Evolutionary conservation across 1,284 basidiomycete species (phyloP).

Genomic region (Marasmius sp.): DNA sequence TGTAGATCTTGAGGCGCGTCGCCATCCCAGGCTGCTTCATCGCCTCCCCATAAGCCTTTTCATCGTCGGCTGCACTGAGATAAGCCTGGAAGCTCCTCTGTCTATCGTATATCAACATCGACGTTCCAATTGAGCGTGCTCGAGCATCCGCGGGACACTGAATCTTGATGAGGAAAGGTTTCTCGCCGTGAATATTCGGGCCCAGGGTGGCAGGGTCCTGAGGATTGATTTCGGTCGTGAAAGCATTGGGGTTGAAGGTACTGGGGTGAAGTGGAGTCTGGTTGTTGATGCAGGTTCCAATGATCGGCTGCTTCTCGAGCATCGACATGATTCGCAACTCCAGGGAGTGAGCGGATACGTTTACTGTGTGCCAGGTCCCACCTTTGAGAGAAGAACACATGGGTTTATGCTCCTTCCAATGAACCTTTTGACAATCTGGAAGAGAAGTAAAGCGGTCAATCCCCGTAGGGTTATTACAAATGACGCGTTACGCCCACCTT

Average conservation of each 20-base stretch:
- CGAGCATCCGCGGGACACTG: conserved; percentile 25
- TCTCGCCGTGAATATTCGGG: conserved; percentile 34
- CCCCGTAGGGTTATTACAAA: not conserved
- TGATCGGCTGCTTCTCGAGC: not conserved
- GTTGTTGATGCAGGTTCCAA: not conserved
- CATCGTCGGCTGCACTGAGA: conserved; percentile 20
- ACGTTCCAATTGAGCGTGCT: conserved; percentile 6
- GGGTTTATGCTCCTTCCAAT: conserved; percentile 41
- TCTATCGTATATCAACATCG: conserved; percentile 40
- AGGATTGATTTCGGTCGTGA: too few species aligned
- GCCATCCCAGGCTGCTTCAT: conserved; percentile 16
- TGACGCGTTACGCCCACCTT: conserved; percentile 20
- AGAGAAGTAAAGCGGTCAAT: not conserved
- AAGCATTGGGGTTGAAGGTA: not conserved
- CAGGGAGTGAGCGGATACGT: conserved; percentile 16
- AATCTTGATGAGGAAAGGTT: conserved; percentile 42
- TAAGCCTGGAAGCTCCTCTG: conserved; percentile 35
- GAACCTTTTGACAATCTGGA: conserved; percentile 22
- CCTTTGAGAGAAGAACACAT: conserved; percentile 38
- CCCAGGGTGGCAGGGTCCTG: conserved; percentile 12
- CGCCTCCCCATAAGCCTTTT: conserved; percentile 18
- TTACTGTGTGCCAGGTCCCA: conserved; percentile 36
- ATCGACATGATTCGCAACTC: not conserved
- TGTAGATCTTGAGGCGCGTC: conserved; percentile 27
- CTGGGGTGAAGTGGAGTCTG: not conserved